These are phyloP conservation scores for Arthroderma uncinatum DNA, from an alignment of 2,329 filamentous ascomycete species.

Conservation along the genomic window DNA sequence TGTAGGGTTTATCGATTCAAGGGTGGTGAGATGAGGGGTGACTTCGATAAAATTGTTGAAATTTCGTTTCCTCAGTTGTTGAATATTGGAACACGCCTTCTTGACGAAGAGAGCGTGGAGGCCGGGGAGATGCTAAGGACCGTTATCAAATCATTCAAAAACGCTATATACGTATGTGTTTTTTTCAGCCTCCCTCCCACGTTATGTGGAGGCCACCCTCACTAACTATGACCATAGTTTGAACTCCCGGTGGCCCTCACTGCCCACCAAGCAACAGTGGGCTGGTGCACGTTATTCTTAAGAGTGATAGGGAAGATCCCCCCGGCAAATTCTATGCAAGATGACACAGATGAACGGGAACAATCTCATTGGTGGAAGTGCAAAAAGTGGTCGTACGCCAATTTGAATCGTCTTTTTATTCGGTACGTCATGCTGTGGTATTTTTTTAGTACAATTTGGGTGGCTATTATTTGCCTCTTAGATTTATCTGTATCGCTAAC, in stretches of 20 bases:
- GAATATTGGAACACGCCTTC: constrained; percentile 74
- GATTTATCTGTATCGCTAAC: neutral
- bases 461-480: neutral
- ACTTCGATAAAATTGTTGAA: constrained; percentile 92
- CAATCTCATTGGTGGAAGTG: constrained; percentile 98
- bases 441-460: constrained; percentile 9
- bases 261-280: constrained; percentile 72
- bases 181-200: neutral
- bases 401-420: constrained; percentile 89
- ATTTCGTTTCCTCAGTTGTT: constrained; percentile 80
- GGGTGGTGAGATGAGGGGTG: constrained; percentile 63
- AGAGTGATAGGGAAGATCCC: constrained; percentile 76
- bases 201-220: neutral
- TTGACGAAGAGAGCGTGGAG: constrained; percentile 84
- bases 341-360: constrained; percentile 75
- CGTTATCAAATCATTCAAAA: constrained; percentile 93
- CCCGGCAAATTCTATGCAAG: constrained; percentile 65
- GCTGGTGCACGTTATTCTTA: constrained; percentile 93
- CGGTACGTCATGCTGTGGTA: constrained; percentile 44
- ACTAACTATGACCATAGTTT: constrained; percentile 45
- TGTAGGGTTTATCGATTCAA: constrained; percentile 96
- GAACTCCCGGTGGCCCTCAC: constrained; percentile 71
- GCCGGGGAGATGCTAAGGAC: constrained; percentile 94
- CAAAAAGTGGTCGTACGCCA: constrained; percentile 99
- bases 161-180: constrained; percentile 80